Evolutionary conservation across 768 basidiomycete species (phyloP).

Genomic region (Suillus subaureus): DNA sequence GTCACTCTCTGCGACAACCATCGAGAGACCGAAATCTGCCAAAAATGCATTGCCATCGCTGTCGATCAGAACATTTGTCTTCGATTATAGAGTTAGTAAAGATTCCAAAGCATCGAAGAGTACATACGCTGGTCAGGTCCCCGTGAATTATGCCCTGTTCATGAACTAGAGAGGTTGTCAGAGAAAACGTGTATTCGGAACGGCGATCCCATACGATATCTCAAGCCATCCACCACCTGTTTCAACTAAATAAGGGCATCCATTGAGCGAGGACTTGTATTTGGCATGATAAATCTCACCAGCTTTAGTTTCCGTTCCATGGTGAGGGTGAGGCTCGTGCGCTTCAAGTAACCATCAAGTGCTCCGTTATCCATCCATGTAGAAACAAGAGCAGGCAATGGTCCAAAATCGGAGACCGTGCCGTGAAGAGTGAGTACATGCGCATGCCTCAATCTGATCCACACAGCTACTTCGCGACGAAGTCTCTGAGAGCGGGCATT

Average conservation of each 20-base stretch:
- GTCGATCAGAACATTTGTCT: not conserved
- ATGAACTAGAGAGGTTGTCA: conserved; percentile 1
- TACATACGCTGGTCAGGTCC: not conserved
- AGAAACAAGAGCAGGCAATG: not conserved
- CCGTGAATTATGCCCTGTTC: not conserved
- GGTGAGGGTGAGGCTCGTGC: not conserved
- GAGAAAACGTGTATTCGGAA: not conserved
- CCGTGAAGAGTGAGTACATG: not conserved
- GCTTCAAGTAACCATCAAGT: not conserved
- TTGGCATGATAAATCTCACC: not conserved
- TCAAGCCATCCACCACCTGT: conserved; percentile 1
- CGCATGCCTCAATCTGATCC: not conserved
- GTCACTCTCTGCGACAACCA: too few species aligned
- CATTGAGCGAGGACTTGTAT: not conserved
- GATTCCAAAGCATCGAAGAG: not conserved
- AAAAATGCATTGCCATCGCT: not conserved
- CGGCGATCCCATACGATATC: not conserved
- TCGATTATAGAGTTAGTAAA: not conserved
- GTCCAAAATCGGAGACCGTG: conserved; percentile 1
- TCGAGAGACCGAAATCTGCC: not conserved
- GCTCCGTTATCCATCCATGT: conserved; percentile 1
- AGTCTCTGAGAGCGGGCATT: not conserved
- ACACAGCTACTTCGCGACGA: not conserved
- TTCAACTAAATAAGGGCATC: not conserved
- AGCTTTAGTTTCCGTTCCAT: not conserved